Base-by-base conservation (phyloP, 305 asterid genomes). In the Coffea humblotiana region DNA sequence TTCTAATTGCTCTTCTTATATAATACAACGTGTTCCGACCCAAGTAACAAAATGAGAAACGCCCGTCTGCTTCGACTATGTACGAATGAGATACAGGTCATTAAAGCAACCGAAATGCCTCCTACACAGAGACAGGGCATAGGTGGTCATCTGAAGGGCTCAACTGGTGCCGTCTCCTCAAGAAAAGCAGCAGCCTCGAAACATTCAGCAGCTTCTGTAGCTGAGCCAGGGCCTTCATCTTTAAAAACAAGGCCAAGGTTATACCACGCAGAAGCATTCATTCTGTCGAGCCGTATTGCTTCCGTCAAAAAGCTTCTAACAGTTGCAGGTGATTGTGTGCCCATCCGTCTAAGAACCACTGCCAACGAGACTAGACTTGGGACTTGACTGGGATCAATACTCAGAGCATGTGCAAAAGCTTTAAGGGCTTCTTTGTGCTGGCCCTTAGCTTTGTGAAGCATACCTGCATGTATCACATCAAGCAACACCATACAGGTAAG, bases 351-450 rank as follows among this genome's bases (percentile, higher is more conserved):
- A 64, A 96, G 89, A 76, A 88, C 85, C 58, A 83, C 83, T 2
- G 97, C 98, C 83, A 81, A 84, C 80, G 92, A 89, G 83, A 92
- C 89, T 29, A 96, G 91, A 83, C 97, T 94, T 12, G 93, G 92
- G 76, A 87, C 95, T 16, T 90, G 93, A 13, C 56, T 80, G 13
- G 98, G 97, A 77, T 92, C 91, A 8, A 90, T 67, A 68, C 71
- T 91, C 77, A 94, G 88, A 77, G 98, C 96, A 40, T 85, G 86
- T 40, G 48, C 76, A 75, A 85, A 94, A 29, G 93, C 92, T 78
- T 67, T 79, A 54, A 92, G 82, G 6, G 99, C 97, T 87, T 93
- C 96, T 83, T 85, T 88, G 75, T 77, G 64, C 68, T 84, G 77
- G 61, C 91, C 95, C 85, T 84, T 86, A 16, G 95, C 93, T 87